Percentiles rank a stretch among this genome's conserved stretches.
phyloP scores from a whole-genome alignment of 805 yeast genomes.

The Metschnikowia dekortorum region DNA sequence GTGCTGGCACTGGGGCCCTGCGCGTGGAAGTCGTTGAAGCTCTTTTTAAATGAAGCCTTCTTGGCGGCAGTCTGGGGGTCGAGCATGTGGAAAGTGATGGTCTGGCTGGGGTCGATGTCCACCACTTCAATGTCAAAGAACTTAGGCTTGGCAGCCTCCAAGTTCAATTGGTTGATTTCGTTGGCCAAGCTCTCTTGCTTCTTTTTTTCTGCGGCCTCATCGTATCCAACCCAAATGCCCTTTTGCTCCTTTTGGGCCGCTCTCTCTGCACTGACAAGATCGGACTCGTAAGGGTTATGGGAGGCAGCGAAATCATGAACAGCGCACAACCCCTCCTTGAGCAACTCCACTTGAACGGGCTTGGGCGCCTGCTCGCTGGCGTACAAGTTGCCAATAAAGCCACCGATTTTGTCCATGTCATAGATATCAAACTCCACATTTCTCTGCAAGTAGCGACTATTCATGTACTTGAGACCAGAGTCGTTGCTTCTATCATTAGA shows the following conservation, averaged over 20 bases:
- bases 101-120: conserved; percentile 35
- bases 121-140: conserved; percentile 52
- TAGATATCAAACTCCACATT: conserved; percentile 67
- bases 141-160: conserved; percentile 32
- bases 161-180: conserved; percentile 18
- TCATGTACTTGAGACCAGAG: conserved; percentile 50
- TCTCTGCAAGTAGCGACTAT: conserved; percentile 59
- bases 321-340: conserved; percentile 60
- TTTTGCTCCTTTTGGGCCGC: conserved; percentile 48
- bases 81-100: conserved; percentile 43
- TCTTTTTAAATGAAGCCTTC: conserved; percentile 42
- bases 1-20: conserved; percentile 34
- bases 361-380: conserved; percentile 40
- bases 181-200: conserved; percentile 24
- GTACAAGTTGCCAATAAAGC: conserved; percentile 69
- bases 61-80: conserved; percentile 33
- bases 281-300: conserved; percentile 51
- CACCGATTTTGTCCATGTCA: conserved; percentile 73
- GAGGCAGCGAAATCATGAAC: conserved; percentile 62
- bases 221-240: conserved; percentile 69
- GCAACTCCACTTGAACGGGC: conserved; percentile 56
- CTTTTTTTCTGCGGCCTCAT: conserved; percentile 31
- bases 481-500: conserved; percentile 37
- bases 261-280: conserved; percentile 58
- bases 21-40: conserved; percentile 43